Percentiles rank a stretch among this genome's conserved stretches.
These are phyloP conservation scores for Wallemia hederae DNA, from an alignment of 1,284 basidiomycete species.

Conservation along the genomic window DNA sequence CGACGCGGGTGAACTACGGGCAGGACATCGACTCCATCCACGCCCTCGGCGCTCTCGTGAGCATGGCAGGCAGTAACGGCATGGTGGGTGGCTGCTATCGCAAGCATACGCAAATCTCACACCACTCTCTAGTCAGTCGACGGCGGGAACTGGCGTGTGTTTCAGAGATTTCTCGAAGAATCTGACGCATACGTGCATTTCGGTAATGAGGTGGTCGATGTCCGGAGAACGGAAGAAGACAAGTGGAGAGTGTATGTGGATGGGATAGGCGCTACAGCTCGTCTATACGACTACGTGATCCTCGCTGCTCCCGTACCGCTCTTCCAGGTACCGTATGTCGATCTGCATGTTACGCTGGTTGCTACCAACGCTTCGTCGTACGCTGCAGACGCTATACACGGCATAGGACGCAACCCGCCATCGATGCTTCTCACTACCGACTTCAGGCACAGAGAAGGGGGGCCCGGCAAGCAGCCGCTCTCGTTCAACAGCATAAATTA, in stretches of 20 bases:
- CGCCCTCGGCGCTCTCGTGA: slow-evolving; percentile 13
- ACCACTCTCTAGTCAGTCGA: background rate
- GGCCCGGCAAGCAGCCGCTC: background rate
- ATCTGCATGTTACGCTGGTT: background rate
- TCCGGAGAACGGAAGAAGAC: background rate
- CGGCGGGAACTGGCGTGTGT: background rate
- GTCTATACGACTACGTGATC: background rate
- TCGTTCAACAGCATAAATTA: background rate
- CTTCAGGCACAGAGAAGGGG: background rate
- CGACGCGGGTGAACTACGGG: slow-evolving; percentile 14
- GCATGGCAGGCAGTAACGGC: slow-evolving; percentile 11
- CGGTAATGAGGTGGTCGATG: background rate
- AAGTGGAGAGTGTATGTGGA: background rate
- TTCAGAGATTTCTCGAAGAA: background rate
- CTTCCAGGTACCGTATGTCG: background rate
- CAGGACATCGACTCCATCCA: slow-evolving; percentile 12
- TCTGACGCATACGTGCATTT: background rate
- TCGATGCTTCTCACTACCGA: background rate
- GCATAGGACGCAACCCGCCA: background rate
- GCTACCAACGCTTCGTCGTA: background rate
- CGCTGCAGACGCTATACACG: background rate
- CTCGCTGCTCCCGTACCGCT: background rate
- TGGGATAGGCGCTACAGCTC: background rate
- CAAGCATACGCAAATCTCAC: background rate
- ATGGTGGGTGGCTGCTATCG: background rate